A percentile compares a stretch with the other conserved stretches of the same genome.
phyloP scores from a whole-genome alignment of 1,284 basidiomycete genomes.

The Cutaneotrichosporon arboriforme region DNA sequence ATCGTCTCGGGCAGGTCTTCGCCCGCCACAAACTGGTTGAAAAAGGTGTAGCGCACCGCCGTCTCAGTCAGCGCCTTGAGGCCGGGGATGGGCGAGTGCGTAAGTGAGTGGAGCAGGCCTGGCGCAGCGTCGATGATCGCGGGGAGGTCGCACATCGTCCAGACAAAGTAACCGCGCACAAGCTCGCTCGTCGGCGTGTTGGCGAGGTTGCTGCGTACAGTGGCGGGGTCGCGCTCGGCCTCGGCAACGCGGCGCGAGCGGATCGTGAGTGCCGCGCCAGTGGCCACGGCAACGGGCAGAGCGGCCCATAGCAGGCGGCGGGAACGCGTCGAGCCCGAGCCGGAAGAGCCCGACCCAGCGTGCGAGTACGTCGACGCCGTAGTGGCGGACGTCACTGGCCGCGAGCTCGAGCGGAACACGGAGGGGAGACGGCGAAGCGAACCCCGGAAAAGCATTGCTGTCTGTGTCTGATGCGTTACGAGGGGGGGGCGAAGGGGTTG shows the following conservation, averaged over 20 bases:
- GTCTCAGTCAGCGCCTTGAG: conserved; percentile 62
- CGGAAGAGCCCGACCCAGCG: neutral
- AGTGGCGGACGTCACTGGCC: neutral
- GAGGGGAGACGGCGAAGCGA: neutral
- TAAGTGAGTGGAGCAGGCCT: conserved; percentile 58
- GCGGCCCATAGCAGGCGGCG: conserved; percentile 3
- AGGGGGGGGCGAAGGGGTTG: neutral
- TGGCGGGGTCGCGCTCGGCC: conserved; percentile 1
- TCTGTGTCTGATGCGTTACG: neutral
- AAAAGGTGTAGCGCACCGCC: conserved; percentile 76
- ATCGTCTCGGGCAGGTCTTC: conserved; percentile 61
- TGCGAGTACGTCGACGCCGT: neutral
- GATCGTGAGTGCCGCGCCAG: conserved; percentile 2
- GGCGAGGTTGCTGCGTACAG: conserved; percentile 7
- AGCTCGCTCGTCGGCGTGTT: conserved; percentile 45
- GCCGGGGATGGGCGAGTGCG: conserved; percentile 58
- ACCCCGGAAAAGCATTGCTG: conserved; percentile 3
- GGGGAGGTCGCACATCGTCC: conserved; percentile 71
- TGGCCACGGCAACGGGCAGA: conserved; percentile 3
- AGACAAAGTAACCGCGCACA: conserved; percentile 70
- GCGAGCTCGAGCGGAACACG: neutral
- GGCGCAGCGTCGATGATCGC: conserved; percentile 72
- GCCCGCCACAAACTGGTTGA: conserved; percentile 76
- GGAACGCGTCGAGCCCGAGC: neutral
- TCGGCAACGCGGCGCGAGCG: neutral